Base-by-base conservation (phyloP, 2,329 filamentous ascomycete genomes). In the Botrytis cinerea region DNA sequence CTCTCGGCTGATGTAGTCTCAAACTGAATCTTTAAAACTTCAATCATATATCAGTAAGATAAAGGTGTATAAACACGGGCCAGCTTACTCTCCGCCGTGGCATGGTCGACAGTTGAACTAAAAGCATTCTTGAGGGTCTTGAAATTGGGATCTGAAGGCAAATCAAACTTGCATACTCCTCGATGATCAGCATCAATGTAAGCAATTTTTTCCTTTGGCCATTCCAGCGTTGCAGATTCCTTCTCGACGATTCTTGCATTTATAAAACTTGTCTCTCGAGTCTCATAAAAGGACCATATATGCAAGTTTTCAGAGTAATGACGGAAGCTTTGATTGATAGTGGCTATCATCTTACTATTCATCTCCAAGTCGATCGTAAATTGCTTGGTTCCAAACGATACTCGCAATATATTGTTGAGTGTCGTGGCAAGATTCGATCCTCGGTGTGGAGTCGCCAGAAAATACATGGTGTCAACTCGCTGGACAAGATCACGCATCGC, bases 261-360 rank as follows among this genome's bases (percentile, higher is more conserved):
- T 18, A 28, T 20, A 16, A 59, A 32, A 20, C 18, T 32, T 2
- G 54, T 59, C 18, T 59, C 16, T 5, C 35, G 16, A 20, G 0
- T 32, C 16, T 59, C 54, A 59, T 59, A 86, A 74, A 86, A 87
- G 0, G 85, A 86, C 64, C 80, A 79, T 2, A 84, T 80, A 4
- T 79, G 71, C 5, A 84, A 57, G 38, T 80, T 80, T 5, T 78
- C 75, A 0, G 81, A 81, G 73, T 82, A 76, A 66, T 85, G 81
- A 0, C 83, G 82, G 74, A 87, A 87, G 45, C 82, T 76, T 4
- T 86, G 83, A 75, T 87, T 86, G 71, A 86, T 81, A 4, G 81
- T 78, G 62, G 81, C 75, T 14, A 86, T 70, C 0, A 80, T 74
- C 7, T 74, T 72, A 6, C 84, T 84, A 68, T 81, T 81, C 14